Base-by-base conservation (phyloP, 1,284 basidiomycete genomes). In the Volvariella volvacea region DNA sequence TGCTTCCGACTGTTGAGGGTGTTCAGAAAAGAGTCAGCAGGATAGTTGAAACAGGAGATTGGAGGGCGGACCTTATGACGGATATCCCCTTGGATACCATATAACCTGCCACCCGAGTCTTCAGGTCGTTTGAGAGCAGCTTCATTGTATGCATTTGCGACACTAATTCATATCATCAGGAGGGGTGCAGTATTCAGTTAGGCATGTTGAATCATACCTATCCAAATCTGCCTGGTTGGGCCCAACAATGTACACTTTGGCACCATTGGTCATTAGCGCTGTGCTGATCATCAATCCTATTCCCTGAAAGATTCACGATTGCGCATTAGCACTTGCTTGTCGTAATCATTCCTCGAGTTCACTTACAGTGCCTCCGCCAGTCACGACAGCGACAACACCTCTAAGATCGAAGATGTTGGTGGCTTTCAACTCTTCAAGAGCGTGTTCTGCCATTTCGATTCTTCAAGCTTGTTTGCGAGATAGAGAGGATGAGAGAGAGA, bases 201-300 rank as follows among this genome's bases (percentile, higher is more conserved):
- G 9, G 7, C 6, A 10, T 43, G 8, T 25, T n/a, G n/a, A 22
- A 25, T 33, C 47, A 30, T 22, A 64, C 64, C 53, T 54, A 39
- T 74, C 70, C 4, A 76, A 57, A 15, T 68, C 66, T 9, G 52
- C 60, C 49, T 74, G 70, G 10, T 61, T 62, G 1, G 64, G 70
- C 0, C 73, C 73, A 32, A 74, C 65, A 43, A 73, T 71, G 43
- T 71, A 75, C 1, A 75, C 72, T 0, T 61, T 70, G 1, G 73
- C 73, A 4, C 73, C 73, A 43, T 76, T 76, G 1, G 70, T 65
- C 15, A 73, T 52, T 3, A 76, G 54, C 1, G 71, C 67, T 3
- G 65, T 64, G 40, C 59, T 64, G 22, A 73, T 71, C 67, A 75
- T 74, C 21, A 73, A 49, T 1, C 72, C 72, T 19, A 74, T 75